phyloP scores from a whole-genome alignment of 1,284 basidiomycete species.

The Athelia psychrophila region DNA sequence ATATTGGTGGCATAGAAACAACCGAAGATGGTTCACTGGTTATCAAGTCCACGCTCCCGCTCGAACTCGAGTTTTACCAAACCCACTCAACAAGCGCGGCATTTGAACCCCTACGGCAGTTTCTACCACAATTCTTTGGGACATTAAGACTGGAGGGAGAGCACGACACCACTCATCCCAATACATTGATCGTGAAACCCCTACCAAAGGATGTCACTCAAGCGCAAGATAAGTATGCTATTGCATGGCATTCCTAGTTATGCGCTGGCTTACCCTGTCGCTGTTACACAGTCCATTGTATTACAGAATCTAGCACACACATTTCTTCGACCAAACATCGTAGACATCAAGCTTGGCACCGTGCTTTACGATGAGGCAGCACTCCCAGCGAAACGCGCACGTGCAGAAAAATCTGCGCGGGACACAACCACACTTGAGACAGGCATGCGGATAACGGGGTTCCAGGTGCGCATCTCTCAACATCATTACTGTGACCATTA shows the following conservation, averaged over 20 bases:
- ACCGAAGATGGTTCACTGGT: slow-evolving; percentile 78
- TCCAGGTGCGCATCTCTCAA: slow-evolving; percentile 59
- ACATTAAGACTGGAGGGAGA: slow-evolving; percentile 69
- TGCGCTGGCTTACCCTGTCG: slow-evolving; percentile 1
- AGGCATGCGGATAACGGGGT: slow-evolving; percentile 85
- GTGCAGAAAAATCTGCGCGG: slow-evolving; percentile 74
- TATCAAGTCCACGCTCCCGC: slow-evolving; percentile 77
- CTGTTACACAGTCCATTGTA: slow-evolving; percentile 67
- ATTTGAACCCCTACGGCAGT: slow-evolving; percentile 46
- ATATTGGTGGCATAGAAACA: slow-evolving; percentile 68
- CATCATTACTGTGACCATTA: not conserved
- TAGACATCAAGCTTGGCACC: slow-evolving; percentile 93
- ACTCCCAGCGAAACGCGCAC: slow-evolving; percentile 69
- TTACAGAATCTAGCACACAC: slow-evolving; percentile 79
- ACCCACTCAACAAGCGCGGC: slow-evolving; percentile 41
- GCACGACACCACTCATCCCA: slow-evolving; percentile 31
- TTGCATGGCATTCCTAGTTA: slow-evolving; percentile 7
- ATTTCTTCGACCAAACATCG: slow-evolving; percentile 80
- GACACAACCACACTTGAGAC: slow-evolving; percentile 73
- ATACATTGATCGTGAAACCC: slow-evolving; percentile 13
- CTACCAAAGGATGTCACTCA: slow-evolving; percentile 22
- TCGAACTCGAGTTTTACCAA: slow-evolving; percentile 84
- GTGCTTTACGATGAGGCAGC: slow-evolving; percentile 75
- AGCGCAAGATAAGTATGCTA: slow-evolving; percentile 42
- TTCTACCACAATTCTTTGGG: slow-evolving; percentile 75